Percentiles rank a stretch among this genome's conserved stretches.
These are phyloP conservation scores for Rubia peregrina DNA, from an alignment of 305 asterid genomes.

Conservation along the genomic window DNA sequence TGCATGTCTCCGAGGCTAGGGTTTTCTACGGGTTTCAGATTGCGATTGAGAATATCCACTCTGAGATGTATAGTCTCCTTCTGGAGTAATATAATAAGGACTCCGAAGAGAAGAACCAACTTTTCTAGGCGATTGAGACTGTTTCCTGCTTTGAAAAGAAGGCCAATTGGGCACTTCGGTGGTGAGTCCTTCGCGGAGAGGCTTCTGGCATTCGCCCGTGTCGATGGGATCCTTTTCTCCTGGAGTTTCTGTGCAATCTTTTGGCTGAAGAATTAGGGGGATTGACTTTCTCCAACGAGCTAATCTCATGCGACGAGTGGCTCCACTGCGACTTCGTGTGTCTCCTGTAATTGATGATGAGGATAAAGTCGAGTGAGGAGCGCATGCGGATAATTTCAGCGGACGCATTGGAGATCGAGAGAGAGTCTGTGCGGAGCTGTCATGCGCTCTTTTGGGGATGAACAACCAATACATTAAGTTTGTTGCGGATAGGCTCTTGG, in stretches of 20 bases:
- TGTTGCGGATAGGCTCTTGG: conserved; percentile 36
- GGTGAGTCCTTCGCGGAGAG: conserved; percentile 74
- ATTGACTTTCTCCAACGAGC: conserved; percentile 62
- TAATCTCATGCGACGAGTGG: conserved; percentile 75
- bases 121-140: conserved; percentile 70
- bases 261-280: conserved; percentile 79
- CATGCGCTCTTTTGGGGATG: conserved; percentile 78
- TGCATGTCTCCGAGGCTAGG: conserved; percentile 76
- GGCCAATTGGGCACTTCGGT: conserved; percentile 74
- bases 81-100: conserved; percentile 71
- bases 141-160: conserved; percentile 61
- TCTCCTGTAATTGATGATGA: conserved; percentile 50
- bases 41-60: too few relatives aligned
- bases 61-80: conserved; percentile 45
- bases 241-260: conserved; percentile 79
- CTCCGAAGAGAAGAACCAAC: conserved; percentile 40
- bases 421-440: conserved; percentile 78
- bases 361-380: conserved; percentile 56
- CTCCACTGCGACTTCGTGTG: conserved; percentile 85
- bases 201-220: conserved; percentile 65
- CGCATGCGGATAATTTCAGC: conserved; percentile 42
- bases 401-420: conserved; percentile 68
- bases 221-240: conserved; percentile 78
- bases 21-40: conserved; percentile 79
- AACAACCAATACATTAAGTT: conserved; percentile 41